Base-by-base conservation (phyloP, 495 filamentous ascomycete genomes). In the Lindgomyces ingoldianus region DNA sequence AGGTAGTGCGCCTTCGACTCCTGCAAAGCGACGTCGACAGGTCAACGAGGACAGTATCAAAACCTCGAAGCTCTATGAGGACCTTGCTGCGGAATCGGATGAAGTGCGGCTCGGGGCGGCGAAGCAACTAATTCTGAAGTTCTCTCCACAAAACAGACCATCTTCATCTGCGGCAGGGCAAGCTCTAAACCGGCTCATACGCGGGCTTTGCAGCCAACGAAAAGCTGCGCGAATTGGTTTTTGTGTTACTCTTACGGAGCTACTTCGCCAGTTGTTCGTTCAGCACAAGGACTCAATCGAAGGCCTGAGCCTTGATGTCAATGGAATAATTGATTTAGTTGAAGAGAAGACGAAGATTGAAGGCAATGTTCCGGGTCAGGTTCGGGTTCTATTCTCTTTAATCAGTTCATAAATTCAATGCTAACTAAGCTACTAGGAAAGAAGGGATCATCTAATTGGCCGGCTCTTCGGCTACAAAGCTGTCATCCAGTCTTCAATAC, bases 181-280 rank as follows among this genome's bases (percentile, higher is more conserved):
- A 39, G 73, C 49, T 25, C 70, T 89, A 36, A 78, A 77, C 62
- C 80, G 92, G 30, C 80, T 98, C 14, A 90, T 96, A 69, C 85
- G 90, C 47, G 94, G 94, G 39, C 83, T 98, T 25, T 91, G 92
- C 57, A 96, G 91, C 71, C 88, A 91, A 46, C 84, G 90, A 22
- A 96, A 96, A 77, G 92, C 90, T 14, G 91, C 93, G 29, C 82
- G 94, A 25, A 76, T 93, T 58, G 94, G 94, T n/a, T 97, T 94
- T 72, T 95, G 90, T 39, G 79, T 96, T 59, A 91, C 93, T 1
- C 75, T 98, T 65, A 89, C 92, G 0, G 93, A 97, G 75, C 79
- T 96, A 57, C 72, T 95, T 41, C 78, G 81, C 0, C 84, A 88
- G 70, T 70, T 89, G n/a, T 82, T 81, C 66, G 82, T 80, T 1